Conservation (phyloP, 179 eudicot species). For the Amaranthus tricolor region DNA sequence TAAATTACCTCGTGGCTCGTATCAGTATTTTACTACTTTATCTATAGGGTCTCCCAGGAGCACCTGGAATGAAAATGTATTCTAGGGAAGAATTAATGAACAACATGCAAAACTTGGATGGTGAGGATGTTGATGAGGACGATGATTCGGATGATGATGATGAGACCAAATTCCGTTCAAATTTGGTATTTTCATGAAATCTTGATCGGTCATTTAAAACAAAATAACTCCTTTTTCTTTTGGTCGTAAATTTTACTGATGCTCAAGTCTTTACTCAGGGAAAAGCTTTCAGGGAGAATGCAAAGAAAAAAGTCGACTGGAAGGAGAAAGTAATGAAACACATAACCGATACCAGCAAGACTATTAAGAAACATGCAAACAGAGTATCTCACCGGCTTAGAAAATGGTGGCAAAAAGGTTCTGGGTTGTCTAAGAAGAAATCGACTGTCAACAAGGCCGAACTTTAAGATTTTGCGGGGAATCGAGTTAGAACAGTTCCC, state of each 20-base stretch:
- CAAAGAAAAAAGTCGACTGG: conserved; percentile 53
- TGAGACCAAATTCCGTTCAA: conserved; percentile 49
- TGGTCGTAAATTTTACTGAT: conserved; percentile 11
- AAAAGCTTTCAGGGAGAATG: conserved; percentile 56
- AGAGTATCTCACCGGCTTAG: conserved; percentile 40
- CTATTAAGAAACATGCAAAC: conserved; percentile 46
- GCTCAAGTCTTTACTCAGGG: conserved; percentile 39
- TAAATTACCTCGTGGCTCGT: not conserved
- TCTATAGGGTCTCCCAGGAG: conserved; percentile 91
- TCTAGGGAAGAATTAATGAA: conserved; percentile 91
- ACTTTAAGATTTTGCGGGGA: conserved; percentile 32
- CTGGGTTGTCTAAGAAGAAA: conserved; percentile 39
- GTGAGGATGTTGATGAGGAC: conserved; percentile 71
- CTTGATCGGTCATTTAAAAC: not conserved
- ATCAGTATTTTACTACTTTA: conserved; percentile 7
- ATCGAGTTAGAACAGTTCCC: not conserved
- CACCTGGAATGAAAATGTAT: conserved; percentile 96
- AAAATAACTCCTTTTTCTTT: not conserved
- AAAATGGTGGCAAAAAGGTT: conserved; percentile 61
- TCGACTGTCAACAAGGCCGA: conserved; percentile 48
- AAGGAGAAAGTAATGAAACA: conserved; percentile 53
- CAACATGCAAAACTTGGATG: conserved; percentile 54
- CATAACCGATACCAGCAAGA: conserved; percentile 41
- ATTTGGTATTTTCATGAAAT: conserved; percentile 47
- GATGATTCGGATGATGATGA: conserved; percentile 64